These are phyloP conservation scores for Leccinum variicolor DNA, from an alignment of 768 basidiomycete genomes.

Conservation along the genomic window DNA sequence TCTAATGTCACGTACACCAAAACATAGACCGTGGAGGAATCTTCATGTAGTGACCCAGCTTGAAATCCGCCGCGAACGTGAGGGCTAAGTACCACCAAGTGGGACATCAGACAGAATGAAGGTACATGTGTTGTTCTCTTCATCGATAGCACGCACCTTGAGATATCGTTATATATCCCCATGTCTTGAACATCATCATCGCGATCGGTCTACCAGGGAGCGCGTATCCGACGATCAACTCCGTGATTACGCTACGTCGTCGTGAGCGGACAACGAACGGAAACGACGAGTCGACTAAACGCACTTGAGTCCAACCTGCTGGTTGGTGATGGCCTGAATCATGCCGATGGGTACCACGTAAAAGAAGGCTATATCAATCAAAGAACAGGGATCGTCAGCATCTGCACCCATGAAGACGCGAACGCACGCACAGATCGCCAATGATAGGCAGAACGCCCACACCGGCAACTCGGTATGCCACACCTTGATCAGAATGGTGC, in stretches of 20 bases:
- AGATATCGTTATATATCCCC: slow-evolving; percentile 64
- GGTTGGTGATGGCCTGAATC: slow-evolving; percentile 80
- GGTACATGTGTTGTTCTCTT: no score
- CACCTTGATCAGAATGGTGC: slow-evolving; percentile 53
- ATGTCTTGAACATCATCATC: slow-evolving; percentile 80
- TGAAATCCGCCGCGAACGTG: slow-evolving; percentile 67
- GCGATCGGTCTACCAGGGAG: slow-evolving; percentile 66
- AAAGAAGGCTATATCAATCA: slow-evolving; percentile 35
- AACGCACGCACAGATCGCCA: slow-evolving; percentile 28
- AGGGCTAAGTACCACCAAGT: slow-evolving; percentile 37
- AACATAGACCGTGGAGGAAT: slow-evolving; percentile 67
- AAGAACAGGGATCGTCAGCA: background rate
- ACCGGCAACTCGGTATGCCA: slow-evolving; percentile 52
- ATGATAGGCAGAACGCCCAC: slow-evolving; percentile 40
- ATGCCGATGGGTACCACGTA: slow-evolving; percentile 74
- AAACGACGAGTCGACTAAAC: background rate
- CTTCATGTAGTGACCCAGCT: slow-evolving; percentile 76
- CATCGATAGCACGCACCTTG: slow-evolving; percentile 27
- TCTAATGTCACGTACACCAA: slow-evolving; percentile 34
- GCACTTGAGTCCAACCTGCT: slow-evolving; percentile 60
- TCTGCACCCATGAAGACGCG: no score
- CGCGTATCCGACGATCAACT: slow-evolving; percentile 60
- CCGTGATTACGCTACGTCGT: slow-evolving; percentile 53
- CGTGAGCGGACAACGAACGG: background rate
- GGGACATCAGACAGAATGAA: background rate